These are phyloP conservation scores for Acanthamoeba comandoni DNA, from an alignment of 208 protist genomes.

Conservation along the genomic window DNA sequence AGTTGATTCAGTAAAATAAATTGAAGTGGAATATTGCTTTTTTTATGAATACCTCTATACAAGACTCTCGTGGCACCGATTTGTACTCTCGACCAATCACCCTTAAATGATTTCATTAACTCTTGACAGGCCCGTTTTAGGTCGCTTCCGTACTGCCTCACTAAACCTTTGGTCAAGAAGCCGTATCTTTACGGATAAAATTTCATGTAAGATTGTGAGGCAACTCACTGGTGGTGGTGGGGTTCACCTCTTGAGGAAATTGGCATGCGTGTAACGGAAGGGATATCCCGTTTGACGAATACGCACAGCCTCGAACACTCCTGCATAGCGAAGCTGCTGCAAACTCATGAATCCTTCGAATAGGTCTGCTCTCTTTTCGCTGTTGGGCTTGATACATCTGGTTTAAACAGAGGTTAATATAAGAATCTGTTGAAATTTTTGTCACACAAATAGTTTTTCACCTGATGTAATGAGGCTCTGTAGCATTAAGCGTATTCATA, in stretches of 20 bases:
- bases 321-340: slow-evolving; percentile 64
- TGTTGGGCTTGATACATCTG: slow-evolving; percentile 66
- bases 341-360: slow-evolving; percentile 19
- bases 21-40: not conserved
- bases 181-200: slow-evolving; percentile 1
- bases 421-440: not conserved
- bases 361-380: slow-evolving; percentile 23
- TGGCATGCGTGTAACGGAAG: slow-evolving; percentile 57
- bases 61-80: slow-evolving; percentile 23
- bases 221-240: not conserved
- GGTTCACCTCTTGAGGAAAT: slow-evolving; percentile 35
- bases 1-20: not conserved
- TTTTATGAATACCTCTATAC: not conserved
- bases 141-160: not conserved
- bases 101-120: slow-evolving; percentile 29
- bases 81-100: slow-evolving; percentile 9
- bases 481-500: slow-evolving; percentile 68
- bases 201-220: not conserved
- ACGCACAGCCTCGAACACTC: slow-evolving; percentile 70
- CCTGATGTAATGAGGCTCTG: slow-evolving; percentile 73
- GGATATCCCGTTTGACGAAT: slow-evolving; percentile 73
- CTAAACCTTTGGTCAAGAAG: slow-evolving; percentile 3
- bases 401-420: not conserved
- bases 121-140: not conserved
- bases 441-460: not conserved